phyloP scores from a whole-genome alignment of 768 basidiomycete genomes.

The Gautieria morchelliformis region DNA sequence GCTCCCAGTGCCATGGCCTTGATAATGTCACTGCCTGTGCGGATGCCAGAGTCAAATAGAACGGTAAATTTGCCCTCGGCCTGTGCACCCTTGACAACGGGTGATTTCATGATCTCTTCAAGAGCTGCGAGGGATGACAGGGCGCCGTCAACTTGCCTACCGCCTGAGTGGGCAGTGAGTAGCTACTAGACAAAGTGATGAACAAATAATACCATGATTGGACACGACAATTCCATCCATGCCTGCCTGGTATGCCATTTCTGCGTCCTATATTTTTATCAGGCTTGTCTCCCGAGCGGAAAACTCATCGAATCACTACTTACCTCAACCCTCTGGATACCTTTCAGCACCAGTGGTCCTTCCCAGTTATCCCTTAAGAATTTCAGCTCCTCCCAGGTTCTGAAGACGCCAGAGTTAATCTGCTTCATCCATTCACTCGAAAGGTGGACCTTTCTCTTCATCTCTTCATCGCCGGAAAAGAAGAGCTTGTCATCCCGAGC shows the following conservation, averaged over 20 bases:
- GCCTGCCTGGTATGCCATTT: slow-evolving; percentile 52
- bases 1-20: slow-evolving; percentile 84
- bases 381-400: slow-evolving; percentile 61
- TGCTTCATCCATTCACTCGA: slow-evolving; percentile 58
- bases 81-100: slow-evolving; percentile 48
- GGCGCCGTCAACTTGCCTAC: slow-evolving; percentile 54
- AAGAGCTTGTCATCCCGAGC: slow-evolving; percentile 32
- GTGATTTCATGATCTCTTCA: slow-evolving; percentile 54
- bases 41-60: slow-evolving; percentile 63
- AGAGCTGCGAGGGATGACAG: slow-evolving; percentile 67
- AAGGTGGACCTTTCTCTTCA: slow-evolving; percentile 31
- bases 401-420: slow-evolving; percentile 49
- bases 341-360: slow-evolving; percentile 68
- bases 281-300: background rate
- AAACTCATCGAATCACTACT: slow-evolving; percentile 11
- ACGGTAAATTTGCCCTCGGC: slow-evolving; percentile 51
- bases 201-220: slow-evolving; percentile 52
- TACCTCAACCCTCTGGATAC: slow-evolving; percentile 58
- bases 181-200: background rate
- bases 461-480: slow-evolving; percentile 38
- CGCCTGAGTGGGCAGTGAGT: slow-evolving; percentile 38
- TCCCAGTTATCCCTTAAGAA: slow-evolving; percentile 68
- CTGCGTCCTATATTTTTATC: slow-evolving; percentile 40
- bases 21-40: slow-evolving; percentile 75
- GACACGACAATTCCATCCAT: slow-evolving; percentile 71